Base-by-base conservation (phyloP, 441 rosid species). In the Erodium trifolium region DNA sequence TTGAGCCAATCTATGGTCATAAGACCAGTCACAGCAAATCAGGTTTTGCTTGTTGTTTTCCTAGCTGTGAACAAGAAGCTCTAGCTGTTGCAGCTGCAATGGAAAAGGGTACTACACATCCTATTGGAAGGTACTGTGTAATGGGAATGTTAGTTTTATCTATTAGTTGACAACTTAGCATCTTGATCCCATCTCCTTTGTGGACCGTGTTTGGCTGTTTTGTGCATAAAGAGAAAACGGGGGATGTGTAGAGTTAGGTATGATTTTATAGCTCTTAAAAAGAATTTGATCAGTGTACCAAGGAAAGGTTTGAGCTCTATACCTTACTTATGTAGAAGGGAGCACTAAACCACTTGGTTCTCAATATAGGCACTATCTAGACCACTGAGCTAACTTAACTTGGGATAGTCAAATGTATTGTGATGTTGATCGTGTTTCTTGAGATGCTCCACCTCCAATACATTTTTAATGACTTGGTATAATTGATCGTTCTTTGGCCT, bases 51-150 rank as follows among this genome's bases (percentile, higher is more conserved):
- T 92, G 98, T 76, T 90, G 98, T 73, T 74, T 70, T 71, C 95
- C 98, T 35, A 83, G 69, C 73, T 92, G 96, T 82, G 98, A 92
- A 79, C 85, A 83, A 69, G 91, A 92, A 85, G 95, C 96, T 72
- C 95, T 92, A 65, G 98, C 95, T 47, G 89, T 92, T 19, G 98
- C 96, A 17, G 91, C 98, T 79, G 95, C 96, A 2, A 87, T 92
- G 98, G 96, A 90, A 80, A 92, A 87, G 86, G 96, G 96, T 67
- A 90, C 98, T 45, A 92, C 98, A 65, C 96, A 92, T 75, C 96
- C 96, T 68, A 90, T 92, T 72, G 98, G 96, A 80, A 92, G 98
- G 95, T 87, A 64, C 41, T 64, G 10, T 27, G 5, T 13, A 14
- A 51, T 16, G 7, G 5, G 57, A 49, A 16, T 51, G 16, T 51